Evolutionary conservation across 768 basidiomycete genomes (phyloP), one percentile per base, ranked within the genome.

Genomic region (Mycena galopus): DNA sequence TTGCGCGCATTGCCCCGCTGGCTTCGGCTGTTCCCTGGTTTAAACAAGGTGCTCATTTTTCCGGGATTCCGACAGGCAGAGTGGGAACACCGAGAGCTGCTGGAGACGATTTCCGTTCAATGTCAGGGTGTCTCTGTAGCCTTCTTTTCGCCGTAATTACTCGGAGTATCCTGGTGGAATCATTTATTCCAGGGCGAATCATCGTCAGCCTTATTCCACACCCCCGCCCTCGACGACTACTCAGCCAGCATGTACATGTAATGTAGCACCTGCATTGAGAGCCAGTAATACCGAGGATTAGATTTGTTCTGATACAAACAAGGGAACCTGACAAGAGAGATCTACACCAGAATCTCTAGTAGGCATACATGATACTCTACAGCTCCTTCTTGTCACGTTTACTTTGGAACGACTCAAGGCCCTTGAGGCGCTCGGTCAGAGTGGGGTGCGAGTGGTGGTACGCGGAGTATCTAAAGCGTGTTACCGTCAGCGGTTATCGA

Each of bases 381-480:
- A 56, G 12, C 51, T 47, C 50, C 57, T 73, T 73, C 51, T 73
- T 73, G 47, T 50, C 27, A 62, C 67, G 66, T 19, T 42, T 61
- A 47, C 66, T 82, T 76, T 91, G 87, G 85, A 88, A 91, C n/a
- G 82, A 79, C 70, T 97, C 95, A 44, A 98, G 87, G 3, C 90
- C 95, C 73, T 89, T 91, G 77, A 98, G 84, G 10, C 97, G 89
- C 84, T 99, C 97, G 42, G 94, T 93, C 74, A 99, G 81, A 3
- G 96, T 98, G 6, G 97, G 97, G 82, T 99, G 97, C 57, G 94
- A 96, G 82, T 98, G 96, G 81, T 98, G 96, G 77, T 96, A 98
- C 25, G 95, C 94, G 61, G 96, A 98, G 84, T 97, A 98, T 69
- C 93, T 51, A 27, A 23, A 23, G 10, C 11, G 23, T 17, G 39